Conservation (phyloP, 1,284 basidiomycete genomes). For the Leccinum ponderosum region DNA sequence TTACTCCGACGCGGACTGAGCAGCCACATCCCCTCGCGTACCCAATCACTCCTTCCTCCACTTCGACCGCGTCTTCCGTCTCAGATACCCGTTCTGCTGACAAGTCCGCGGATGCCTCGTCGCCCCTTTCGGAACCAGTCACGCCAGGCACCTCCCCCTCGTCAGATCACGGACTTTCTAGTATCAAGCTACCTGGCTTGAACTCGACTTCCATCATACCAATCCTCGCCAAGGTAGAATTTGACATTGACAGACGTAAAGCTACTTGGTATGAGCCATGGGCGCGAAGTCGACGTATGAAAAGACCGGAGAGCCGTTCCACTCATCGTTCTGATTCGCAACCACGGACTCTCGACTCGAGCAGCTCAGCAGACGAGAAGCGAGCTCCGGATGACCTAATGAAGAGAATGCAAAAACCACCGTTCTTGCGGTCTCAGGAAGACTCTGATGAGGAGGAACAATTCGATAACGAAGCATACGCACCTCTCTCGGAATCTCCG, state of each 20-base stretch:
- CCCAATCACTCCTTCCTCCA: neutral
- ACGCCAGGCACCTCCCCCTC: conserved; percentile 60
- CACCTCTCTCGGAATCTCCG: conserved; percentile 37
- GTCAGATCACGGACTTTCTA: conserved; percentile 44
- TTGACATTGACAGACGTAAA: conserved; percentile 75
- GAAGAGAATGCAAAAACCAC: conserved; percentile 44
- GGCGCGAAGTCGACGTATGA: conserved; percentile 62
- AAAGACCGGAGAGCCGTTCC: conserved; percentile 48
- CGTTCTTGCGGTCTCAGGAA: conserved; percentile 30
- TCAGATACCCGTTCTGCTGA: conserved; percentile 48
- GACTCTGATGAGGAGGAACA: conserved; percentile 27
- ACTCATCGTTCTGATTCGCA: conserved; percentile 30
- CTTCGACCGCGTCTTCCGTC: conserved; percentile 2
- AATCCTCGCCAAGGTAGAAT: conserved; percentile 85
- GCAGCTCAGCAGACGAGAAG: conserved; percentile 29
- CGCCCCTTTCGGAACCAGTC: conserved; percentile 45
- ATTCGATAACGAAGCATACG: conserved; percentile 30
- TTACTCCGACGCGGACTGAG: neutral
- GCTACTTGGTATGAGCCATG: conserved; percentile 84
- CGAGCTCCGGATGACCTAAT: conserved; percentile 49
- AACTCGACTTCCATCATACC: conserved; percentile 65
- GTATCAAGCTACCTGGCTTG: conserved; percentile 66
- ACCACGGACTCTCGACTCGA: conserved; percentile 22
- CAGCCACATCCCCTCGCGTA: conserved; percentile 22
- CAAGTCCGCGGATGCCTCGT: conserved; percentile 46